Evolutionary conservation across 257 asterid genomes (phyloP), one percentile per base, ranked within the genome.

Genomic region (Nicotiana undulata): DNA sequence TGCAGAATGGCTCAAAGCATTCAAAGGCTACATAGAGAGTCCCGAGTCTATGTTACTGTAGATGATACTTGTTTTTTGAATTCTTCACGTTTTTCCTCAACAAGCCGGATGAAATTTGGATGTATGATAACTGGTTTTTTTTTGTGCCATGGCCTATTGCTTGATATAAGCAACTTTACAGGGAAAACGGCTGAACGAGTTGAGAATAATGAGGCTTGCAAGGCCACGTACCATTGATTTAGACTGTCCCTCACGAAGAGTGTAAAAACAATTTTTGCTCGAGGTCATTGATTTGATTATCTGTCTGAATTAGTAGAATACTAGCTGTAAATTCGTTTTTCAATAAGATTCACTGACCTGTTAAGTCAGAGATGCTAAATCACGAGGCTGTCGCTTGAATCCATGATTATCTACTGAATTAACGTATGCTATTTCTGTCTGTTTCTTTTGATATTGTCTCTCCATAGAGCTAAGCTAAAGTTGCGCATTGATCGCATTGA

Each of bases 1-100:
- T 65, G 99, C 99, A 3, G 98, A 96, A 86, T 96, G 99, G 99
- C 89, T 96, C 83, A 96, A 94, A 89, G 98, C 98, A 58, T 96
- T 96, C 37, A 96, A 96, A 86, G 95, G 98, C 83, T 96, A 94
- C 90, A 90, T 96, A 20, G 99, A 96, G 90, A 94, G 89, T 80
- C 99, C 99, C 3, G 96, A 94, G 83, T 82, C 97, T 1, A 94
- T 96, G 99, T 77, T 95, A 88, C 97, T 96, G 49, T 94, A 76
- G 88, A 81, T 52, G 55, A 64, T 49, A 37, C 65, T 82, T 63
- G 58, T 79, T 64, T 32, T 32, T 58, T 56, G 53, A 44, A 59
- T 53, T 77, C 52, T 84, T 82, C 67, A 29, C 77, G 79, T 81
- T 65, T 65, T 81, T 83, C 83, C 37, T 85, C 34, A 59, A 34